These are phyloP conservation scores for Phytophthora crassamura DNA, from an alignment of 352 stramenopile genomes.

Conservation along the genomic window DNA sequence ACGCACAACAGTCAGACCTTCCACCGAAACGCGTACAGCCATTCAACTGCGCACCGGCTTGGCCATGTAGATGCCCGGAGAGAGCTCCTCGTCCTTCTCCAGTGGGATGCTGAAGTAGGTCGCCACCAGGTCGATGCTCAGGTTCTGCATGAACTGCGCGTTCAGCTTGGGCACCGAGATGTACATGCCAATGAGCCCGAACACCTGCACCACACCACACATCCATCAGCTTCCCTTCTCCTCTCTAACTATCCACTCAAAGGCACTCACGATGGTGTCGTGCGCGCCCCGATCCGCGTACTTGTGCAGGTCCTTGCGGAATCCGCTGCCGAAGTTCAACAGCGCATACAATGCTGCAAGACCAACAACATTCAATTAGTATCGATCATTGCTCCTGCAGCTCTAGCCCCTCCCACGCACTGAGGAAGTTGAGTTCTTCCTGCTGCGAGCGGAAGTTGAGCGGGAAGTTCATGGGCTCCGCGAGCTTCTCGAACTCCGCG, in stretches of 20 bases:
- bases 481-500: slow-evolving; percentile 55
- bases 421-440: slow-evolving; percentile 84
- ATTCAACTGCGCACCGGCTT: slow-evolving; percentile 56
- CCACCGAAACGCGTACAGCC: background rate
- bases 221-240: background rate
- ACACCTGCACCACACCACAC: slow-evolving; percentile 48
- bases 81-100: slow-evolving; percentile 77
- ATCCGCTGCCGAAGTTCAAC: slow-evolving; percentile 85
- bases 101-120: slow-evolving; percentile 79
- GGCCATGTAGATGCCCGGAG: slow-evolving; percentile 80
- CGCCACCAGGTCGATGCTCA: slow-evolving; percentile 73
- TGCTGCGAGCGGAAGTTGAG: slow-evolving; percentile 77
- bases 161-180: slow-evolving; percentile 77
- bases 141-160: slow-evolving; percentile 58
- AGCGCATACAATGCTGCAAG: slow-evolving; percentile 41
- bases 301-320: slow-evolving; percentile 80
- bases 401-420: slow-evolving; percentile 35
- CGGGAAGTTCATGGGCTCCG: slow-evolving; percentile 63
- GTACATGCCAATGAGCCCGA: slow-evolving; percentile 88
- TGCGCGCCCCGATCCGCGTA: slow-evolving; percentile 68
- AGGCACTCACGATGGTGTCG: slow-evolving; percentile 72
- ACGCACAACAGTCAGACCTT: slow-evolving; percentile 2
- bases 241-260: background rate
- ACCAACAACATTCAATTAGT: background rate
- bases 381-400: background rate